A percentile compares a stretch with the other conserved stretches of the same genome.
These are phyloP conservation scores for Penicillium sclerotigenum DNA, from an alignment of 2,329 filamentous ascomycete species.

Conservation along the genomic window DNA sequence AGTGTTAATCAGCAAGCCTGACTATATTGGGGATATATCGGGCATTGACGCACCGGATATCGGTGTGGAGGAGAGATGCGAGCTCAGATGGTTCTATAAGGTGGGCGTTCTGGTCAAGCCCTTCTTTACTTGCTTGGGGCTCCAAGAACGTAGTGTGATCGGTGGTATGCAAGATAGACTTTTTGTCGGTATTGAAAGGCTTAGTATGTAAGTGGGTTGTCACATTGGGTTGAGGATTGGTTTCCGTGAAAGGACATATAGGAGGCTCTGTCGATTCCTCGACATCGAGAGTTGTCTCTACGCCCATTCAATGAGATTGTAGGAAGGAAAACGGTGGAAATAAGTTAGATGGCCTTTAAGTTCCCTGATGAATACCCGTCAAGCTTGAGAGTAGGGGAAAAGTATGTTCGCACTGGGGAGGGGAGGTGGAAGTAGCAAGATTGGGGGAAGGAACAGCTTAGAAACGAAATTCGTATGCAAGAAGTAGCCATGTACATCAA, in stretches of 20 bases:
- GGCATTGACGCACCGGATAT: conserved; percentile 15
- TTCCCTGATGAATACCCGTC: not conserved
- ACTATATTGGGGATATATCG: not conserved
- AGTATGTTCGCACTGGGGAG: not conserved
- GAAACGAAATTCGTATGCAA: conserved; percentile 9
- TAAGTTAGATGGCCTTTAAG: not conserved
- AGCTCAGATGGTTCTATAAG: conserved; percentile 14
- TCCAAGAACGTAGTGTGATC: conserved; percentile 7
- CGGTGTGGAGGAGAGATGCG: conserved; percentile 13
- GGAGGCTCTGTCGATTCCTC: conserved; percentile 43
- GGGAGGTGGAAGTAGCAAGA: not conserved
- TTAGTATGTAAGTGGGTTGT: conserved; percentile 15
- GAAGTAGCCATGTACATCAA: not conserved
- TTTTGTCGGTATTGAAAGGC: conserved; percentile 16
- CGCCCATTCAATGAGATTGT: conserved; percentile 39
- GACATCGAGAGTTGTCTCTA: conserved; percentile 40
- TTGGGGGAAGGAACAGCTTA: not conserved
- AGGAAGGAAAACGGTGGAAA: not conserved
- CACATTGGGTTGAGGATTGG: conserved; percentile 20
- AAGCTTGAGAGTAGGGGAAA: not conserved
- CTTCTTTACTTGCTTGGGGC: not conserved
- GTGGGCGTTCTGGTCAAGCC: conserved; percentile 10
- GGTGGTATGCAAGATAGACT: conserved; percentile 3
- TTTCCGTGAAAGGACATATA: conserved; percentile 36
- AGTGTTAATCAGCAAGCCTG: not conserved